These are phyloP conservation scores for Pseudocercospora fijiensis DNA, from an alignment of 2,329 filamentous ascomycete species.

Conservation along the genomic window DNA sequence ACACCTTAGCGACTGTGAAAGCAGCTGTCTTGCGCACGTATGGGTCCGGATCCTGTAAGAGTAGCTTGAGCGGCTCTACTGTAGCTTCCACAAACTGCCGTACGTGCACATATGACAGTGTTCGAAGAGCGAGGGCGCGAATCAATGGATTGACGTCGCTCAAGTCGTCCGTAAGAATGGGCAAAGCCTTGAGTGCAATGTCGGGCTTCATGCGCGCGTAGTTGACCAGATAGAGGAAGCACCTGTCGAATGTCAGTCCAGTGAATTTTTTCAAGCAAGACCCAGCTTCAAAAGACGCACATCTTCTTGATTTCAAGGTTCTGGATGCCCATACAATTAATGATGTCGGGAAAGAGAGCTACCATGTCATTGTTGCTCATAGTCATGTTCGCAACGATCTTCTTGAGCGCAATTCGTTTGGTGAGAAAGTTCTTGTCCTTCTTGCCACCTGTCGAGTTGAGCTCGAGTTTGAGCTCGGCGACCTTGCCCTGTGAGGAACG, in stretches of 20 bases:
- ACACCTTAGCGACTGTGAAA: constrained; percentile 94
- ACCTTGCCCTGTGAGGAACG: constrained; percentile 82
- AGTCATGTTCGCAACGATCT: constrained; percentile 99
- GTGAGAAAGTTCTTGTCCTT: constrained; percentile 95
- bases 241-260: constrained; percentile 61
- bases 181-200: constrained; percentile 87
- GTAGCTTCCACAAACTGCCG: constrained; percentile 92
- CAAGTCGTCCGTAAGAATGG: constrained; percentile 75
- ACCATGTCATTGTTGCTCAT: constrained; percentile 99
- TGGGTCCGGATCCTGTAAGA: constrained; percentile 83
- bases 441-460: constrained; percentile 74
- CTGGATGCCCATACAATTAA: constrained; percentile 90
- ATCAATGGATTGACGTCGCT: constrained; percentile 90
- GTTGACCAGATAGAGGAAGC: constrained; percentile 95
- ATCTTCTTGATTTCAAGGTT: constrained; percentile 99
- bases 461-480: constrained; percentile 89
- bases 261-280: not conserved
- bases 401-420: constrained; percentile 98
- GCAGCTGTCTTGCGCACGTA: constrained; percentile 98
- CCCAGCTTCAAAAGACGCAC: constrained; percentile 53
- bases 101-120: constrained; percentile 96
- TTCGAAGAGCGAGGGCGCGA: constrained; percentile 84
- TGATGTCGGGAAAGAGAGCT: constrained; percentile 90
- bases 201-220: constrained; percentile 94
- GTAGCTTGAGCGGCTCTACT: constrained; percentile 75